Percentiles rank a stretch among this genome's conserved stretches.
phyloP scores from a whole-genome alignment of 2,329 filamentous ascomycete species.

The Calycina marina region DNA sequence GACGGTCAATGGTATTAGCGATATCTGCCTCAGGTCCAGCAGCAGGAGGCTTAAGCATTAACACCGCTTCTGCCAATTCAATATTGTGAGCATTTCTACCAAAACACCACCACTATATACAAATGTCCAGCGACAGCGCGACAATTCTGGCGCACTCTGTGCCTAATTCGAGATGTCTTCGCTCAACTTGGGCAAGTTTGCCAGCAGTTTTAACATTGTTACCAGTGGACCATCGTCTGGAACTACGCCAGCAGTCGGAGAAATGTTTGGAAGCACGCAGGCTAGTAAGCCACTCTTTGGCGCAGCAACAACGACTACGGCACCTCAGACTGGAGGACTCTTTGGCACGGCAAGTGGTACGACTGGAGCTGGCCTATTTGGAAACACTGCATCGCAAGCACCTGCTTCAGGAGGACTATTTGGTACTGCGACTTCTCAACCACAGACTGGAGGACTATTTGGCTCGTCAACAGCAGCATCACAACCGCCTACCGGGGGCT shows the following conservation, averaged over 20 bases:
- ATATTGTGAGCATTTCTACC: slow-evolving; percentile 32
- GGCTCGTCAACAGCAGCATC: slow-evolving; percentile 12
- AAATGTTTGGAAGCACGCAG: slow-evolving; percentile 20
- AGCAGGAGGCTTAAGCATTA: slow-evolving; percentile 48
- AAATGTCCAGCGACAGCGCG: slow-evolving; percentile 1
- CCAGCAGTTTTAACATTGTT: slow-evolving; percentile 8
- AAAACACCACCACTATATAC: no score
- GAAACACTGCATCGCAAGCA: slow-evolving; percentile 9
- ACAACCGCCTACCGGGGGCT: slow-evolving; percentile 10
- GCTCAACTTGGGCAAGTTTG: slow-evolving; percentile 3
- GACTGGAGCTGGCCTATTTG: slow-evolving; percentile 19
- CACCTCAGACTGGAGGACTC: slow-evolving; percentile 18
- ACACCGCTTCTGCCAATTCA: slow-evolving; percentile 44
- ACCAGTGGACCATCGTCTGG: slow-evolving; percentile 16
- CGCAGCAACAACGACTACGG: slow-evolving; percentile 10
- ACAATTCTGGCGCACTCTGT: slow-evolving; percentile 17
- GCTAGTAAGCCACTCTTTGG: slow-evolving; percentile 23
- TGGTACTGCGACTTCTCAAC: slow-evolving; percentile 9
- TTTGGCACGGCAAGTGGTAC: slow-evolving; percentile 20
- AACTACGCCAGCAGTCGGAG: slow-evolving; percentile 16
- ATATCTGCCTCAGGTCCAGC: slow-evolving; percentile 42
- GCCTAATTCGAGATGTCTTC: slow-evolving; percentile 5
- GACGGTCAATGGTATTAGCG: slow-evolving; percentile 23
- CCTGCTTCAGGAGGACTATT: slow-evolving; percentile 11
- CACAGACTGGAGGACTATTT: slow-evolving; percentile 18